These are phyloP conservation scores for Mucor indicus DNA, from an alignment of 371 early-diverging fungal genomes.

Conservation along the genomic window DNA sequence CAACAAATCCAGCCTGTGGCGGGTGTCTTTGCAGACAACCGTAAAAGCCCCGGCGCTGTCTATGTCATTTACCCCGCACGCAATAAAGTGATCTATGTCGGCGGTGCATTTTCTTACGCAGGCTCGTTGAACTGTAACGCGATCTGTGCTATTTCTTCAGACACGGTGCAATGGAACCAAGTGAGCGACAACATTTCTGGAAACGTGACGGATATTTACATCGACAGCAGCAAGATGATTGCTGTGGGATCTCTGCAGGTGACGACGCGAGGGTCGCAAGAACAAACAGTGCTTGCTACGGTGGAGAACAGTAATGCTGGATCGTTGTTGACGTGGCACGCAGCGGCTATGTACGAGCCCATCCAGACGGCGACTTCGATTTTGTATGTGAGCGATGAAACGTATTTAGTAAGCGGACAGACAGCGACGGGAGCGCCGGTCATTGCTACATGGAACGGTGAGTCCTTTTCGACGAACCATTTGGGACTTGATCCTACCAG, in stretches of 20 bases:
- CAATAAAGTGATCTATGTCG: constrained; percentile 45
- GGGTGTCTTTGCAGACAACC: constrained; percentile 19
- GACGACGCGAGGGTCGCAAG: not conserved
- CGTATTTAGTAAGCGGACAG: constrained; percentile 6
- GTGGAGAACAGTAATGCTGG: constrained; percentile 4
- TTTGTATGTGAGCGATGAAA: constrained; percentile 6
- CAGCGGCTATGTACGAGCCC: not conserved
- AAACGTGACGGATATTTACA: constrained; percentile 6
- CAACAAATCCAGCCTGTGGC: constrained; percentile 11
- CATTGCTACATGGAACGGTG: constrained; percentile 8
- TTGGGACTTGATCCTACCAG: not conserved
- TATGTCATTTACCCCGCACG: constrained; percentile 34
- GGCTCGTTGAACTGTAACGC: constrained; percentile 32
- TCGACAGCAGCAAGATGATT: constrained; percentile 3
- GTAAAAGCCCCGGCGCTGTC: constrained; percentile 29
- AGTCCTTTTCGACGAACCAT: not conserved
- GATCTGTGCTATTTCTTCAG: constrained; percentile 37
- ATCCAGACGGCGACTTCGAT: not conserved
- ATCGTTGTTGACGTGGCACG: not conserved
- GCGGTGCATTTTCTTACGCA: constrained; percentile 49
- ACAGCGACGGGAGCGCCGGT: not conserved
- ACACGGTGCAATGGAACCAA: constrained; percentile 33
- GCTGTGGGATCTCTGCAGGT: constrained; percentile 46
- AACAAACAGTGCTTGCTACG: not conserved
- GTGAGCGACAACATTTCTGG: constrained; percentile 17